Evolutionary conservation across 202 grass and related monocot species (phyloP).

Genomic region (Cymbopogon flexuosus): DNA sequence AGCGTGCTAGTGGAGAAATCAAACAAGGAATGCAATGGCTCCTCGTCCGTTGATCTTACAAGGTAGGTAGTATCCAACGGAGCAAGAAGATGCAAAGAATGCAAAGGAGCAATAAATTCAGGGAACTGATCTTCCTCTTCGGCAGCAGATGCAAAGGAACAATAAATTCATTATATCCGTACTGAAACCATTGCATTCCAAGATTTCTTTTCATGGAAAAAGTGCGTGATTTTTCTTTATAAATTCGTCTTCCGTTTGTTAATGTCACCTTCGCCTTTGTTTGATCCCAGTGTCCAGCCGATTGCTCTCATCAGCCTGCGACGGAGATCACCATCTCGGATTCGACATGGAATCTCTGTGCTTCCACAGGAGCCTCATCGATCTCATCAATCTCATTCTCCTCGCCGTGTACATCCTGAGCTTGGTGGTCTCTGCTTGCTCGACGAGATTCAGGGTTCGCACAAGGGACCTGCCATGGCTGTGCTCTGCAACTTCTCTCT

Average conservation of each 20-base stretch:
- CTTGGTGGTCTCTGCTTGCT: conserved; percentile 27
- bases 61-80: neutral
- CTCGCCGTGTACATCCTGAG: conserved; percentile 36
- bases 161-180: neutral
- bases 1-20: neutral
- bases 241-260: neutral
- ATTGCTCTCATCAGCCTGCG: neutral
- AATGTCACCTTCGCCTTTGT: neutral
- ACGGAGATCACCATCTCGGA: neutral
- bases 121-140: neutral
- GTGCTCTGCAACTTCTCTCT: conserved; percentile 29
- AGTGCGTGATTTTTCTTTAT: neutral
- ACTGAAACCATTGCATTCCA: neutral
- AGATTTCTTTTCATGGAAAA: neutral
- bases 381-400: conserved; percentile 44
- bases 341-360: conserved; percentile 41
- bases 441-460: neutral
- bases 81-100: too few relatives aligned
- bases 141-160: neutral
- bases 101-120: too few relatives aligned
- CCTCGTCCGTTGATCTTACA: neutral
- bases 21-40: neutral
- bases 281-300: neutral
- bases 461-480: conserved; percentile 2
- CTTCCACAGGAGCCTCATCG: conserved; percentile 42